Evolutionary conservation across 2,329 filamentous ascomycete species (phyloP).

Genomic region (Diaporthe capsici): DNA sequence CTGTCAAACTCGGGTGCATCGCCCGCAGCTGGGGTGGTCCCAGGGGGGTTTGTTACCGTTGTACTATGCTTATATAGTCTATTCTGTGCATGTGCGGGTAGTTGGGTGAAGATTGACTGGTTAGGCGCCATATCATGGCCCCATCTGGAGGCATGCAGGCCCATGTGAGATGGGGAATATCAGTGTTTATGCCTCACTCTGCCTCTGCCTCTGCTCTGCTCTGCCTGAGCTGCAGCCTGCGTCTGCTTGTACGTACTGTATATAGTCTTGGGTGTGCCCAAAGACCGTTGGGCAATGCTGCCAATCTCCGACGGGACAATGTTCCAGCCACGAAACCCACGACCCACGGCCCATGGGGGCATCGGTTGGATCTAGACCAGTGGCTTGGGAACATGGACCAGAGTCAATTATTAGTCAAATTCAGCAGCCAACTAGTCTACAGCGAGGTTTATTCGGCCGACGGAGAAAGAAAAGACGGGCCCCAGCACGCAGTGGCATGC

Average conservation of each 20-base stretch:
- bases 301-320: constrained; percentile 19
- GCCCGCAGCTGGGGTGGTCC: constrained; percentile 22
- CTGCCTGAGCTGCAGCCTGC: neutral
- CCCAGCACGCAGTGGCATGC: neutral
- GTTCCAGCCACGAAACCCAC: neutral
- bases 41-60: neutral
- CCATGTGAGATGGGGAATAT: constrained; percentile 5
- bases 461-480: constrained; percentile 1
- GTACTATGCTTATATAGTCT: neutral
- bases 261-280: neutral
- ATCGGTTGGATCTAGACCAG: constrained; percentile 25
- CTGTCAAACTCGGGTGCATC: constrained; percentile 25
- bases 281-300: neutral
- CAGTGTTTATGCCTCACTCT: neutral
- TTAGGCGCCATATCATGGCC: neutral
- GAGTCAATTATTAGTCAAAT: neutral
- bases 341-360: neutral
- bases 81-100: neutral
- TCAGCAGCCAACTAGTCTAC: neutral
- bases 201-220: neutral
- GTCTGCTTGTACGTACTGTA: neutral
- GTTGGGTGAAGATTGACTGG: neutral
- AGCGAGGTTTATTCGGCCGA: constrained; percentile 18
- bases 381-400: neutral
- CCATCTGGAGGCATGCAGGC: neutral